These are phyloP conservation scores for Leptoxyphium fumago DNA, from an alignment of 2,329 filamentous ascomycete genomes.

Conservation along the genomic window DNA sequence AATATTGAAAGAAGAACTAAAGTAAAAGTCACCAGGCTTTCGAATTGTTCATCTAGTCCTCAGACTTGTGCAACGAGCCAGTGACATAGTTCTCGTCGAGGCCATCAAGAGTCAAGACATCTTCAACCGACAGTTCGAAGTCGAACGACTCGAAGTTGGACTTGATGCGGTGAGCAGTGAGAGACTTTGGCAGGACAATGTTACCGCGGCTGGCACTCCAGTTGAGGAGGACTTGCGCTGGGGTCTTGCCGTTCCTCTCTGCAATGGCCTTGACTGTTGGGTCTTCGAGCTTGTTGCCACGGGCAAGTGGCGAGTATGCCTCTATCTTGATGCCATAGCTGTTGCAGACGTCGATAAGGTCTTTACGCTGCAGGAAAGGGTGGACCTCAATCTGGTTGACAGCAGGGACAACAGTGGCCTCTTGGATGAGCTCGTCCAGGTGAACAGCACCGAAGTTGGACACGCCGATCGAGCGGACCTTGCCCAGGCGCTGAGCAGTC, in stretches of 20 bases:
- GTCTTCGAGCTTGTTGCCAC: slow-evolving; percentile 51
- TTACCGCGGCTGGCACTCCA: slow-evolving; percentile 70
- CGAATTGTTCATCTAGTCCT: neutral
- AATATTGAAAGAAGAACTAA: no score
- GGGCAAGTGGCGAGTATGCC: slow-evolving; percentile 52
- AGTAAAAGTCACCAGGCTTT: no score
- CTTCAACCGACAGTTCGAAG: slow-evolving; percentile 55
- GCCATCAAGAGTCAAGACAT: slow-evolving; percentile 34
- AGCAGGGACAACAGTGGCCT: slow-evolving; percentile 47
- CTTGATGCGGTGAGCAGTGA: slow-evolving; percentile 56
- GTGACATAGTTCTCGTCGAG: neutral
- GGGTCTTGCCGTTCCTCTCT: slow-evolving; percentile 44
- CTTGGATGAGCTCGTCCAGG: slow-evolving; percentile 54
- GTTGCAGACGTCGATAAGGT: slow-evolving; percentile 55
- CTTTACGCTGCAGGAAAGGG: slow-evolving; percentile 40
- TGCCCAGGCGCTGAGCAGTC: slow-evolving; percentile 56
- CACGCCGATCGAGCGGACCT: slow-evolving; percentile 42
- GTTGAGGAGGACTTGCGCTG: slow-evolving; percentile 59
- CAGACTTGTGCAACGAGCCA: neutral
- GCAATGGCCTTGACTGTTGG: slow-evolving; percentile 35
- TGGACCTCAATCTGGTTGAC: slow-evolving; percentile 73
- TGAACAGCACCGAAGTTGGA: slow-evolving; percentile 73
- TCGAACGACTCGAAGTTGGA: slow-evolving; percentile 53
- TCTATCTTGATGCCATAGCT: slow-evolving; percentile 58
- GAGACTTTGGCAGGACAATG: slow-evolving; percentile 71